Conservation (phyloP, 2,329 filamentous ascomycete genomes). For the Penicillium vulpinum region DNA sequence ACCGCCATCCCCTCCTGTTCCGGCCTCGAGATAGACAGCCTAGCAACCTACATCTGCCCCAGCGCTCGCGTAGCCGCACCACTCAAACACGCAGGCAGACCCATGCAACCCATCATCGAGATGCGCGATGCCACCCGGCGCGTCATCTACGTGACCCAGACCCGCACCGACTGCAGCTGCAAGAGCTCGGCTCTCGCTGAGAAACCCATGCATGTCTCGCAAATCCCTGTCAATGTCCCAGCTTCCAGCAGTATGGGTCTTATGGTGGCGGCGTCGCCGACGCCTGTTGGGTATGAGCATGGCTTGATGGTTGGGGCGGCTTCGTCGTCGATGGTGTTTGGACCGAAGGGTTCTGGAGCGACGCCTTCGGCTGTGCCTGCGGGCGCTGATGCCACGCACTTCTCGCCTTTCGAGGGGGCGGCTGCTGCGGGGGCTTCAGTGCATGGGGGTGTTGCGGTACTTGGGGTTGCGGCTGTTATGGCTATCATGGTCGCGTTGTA, state of each 20-base stretch:
- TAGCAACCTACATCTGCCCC: slow-evolving; percentile 7
- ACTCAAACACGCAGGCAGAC: slow-evolving; percentile 19
- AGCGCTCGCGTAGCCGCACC: slow-evolving; percentile 3
- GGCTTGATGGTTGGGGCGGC: slow-evolving; percentile 10
- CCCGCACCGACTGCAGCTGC: slow-evolving; percentile 23
- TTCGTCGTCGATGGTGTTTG: slow-evolving; percentile 16
- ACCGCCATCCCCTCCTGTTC: slow-evolving; percentile 7
- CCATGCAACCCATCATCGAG: slow-evolving; percentile 17
- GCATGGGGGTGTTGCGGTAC: slow-evolving; percentile 12
- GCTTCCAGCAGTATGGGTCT: slow-evolving; percentile 11
- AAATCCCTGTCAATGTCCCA: slow-evolving; percentile 24
- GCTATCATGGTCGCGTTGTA: slow-evolving; percentile 26
- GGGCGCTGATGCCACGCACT: slow-evolving; percentile 18
- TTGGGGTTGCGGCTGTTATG: slow-evolving; percentile 24
- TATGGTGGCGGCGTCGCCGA: slow-evolving; percentile 6
- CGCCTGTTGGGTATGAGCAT: slow-evolving; percentile 6
- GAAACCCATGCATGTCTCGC: slow-evolving; percentile 14
- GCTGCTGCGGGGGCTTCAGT: slow-evolving; percentile 13
- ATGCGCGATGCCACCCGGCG: slow-evolving; percentile 15
- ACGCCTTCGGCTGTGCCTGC: slow-evolving; percentile 19
- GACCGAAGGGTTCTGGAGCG: slow-evolving; percentile 11
- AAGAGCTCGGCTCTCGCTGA: slow-evolving; percentile 9
- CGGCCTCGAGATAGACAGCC: slow-evolving; percentile 10
- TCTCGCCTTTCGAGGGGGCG: slow-evolving; percentile 20
- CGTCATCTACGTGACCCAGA: slow-evolving; percentile 23